phyloP scores from a whole-genome alignment of 139 green algal species.

The Volvox africanus region DNA sequence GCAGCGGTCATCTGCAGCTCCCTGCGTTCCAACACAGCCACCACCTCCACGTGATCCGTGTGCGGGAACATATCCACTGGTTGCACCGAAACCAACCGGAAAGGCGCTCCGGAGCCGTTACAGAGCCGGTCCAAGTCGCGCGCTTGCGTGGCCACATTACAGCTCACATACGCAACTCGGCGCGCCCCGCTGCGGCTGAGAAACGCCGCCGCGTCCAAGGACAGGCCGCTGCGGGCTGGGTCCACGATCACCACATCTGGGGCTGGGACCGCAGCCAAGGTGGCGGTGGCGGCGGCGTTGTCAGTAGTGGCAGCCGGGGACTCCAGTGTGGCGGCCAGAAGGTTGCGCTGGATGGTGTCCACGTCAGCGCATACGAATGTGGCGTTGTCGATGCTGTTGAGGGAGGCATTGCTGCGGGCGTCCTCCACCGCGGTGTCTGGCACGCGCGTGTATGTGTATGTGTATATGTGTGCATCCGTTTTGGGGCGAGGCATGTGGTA shows the following conservation, averaged over 20 bases:
- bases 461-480: too few species aligned
- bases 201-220: constrained; percentile 63
- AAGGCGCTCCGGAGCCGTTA: constrained; percentile 76
- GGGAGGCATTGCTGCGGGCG: constrained; percentile 76
- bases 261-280: not conserved
- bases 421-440: constrained; percentile 61
- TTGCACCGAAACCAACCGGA: constrained; percentile 59
- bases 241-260: constrained; percentile 79
- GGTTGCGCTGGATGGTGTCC: not conserved
- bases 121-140: constrained; percentile 63
- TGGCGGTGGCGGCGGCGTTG: not conserved
- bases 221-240: constrained; percentile 85
- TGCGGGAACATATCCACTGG: constrained; percentile 91
- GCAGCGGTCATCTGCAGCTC: too few species aligned
- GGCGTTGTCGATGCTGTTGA: constrained; percentile 85
- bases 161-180: constrained; percentile 92
- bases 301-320: not conserved
- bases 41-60: constrained; percentile 84
- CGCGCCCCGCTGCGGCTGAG: constrained; percentile 65
- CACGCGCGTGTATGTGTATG: not conserved
- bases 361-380: constrained; percentile 68
- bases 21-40: constrained; percentile 76
- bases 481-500: not conserved
- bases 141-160: constrained; percentile 80
- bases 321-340: not conserved